These are phyloP conservation scores for Glomus cerebriforme DNA, from an alignment of 192 early-diverging fungal species.

Conservation along the genomic window DNA sequence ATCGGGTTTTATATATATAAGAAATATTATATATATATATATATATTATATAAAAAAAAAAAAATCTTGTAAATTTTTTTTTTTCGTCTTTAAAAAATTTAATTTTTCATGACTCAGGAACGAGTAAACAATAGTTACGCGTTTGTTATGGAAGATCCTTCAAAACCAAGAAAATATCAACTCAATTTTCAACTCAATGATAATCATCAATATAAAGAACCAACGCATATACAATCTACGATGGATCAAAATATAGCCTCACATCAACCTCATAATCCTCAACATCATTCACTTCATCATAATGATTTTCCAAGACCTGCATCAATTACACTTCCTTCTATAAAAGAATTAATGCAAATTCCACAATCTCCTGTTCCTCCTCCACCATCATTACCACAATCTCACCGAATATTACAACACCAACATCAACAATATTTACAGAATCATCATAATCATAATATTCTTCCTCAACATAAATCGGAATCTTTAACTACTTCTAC, in stretches of 20 bases:
- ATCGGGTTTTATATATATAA: not conserved
- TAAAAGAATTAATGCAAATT: conserved; percentile 7
- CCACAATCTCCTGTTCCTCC: not conserved
- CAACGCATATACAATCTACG: not conserved
- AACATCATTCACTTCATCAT: not conserved
- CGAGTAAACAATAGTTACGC: conserved; percentile 4
- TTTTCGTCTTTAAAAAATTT: not conserved
- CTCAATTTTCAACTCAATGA: conserved; percentile 1
- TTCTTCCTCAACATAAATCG: not conserved
- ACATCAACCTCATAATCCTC: not conserved
- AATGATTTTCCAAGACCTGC: not conserved
- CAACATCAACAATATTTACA: conserved; percentile 2
- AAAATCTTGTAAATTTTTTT: not conserved
- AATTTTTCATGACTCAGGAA: conserved; percentile 16
- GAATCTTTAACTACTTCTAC: not conserved
- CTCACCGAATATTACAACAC: not conserved
- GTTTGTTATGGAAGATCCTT: conserved; percentile 22
- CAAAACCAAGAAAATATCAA: conserved; percentile 27
- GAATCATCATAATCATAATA: not conserved
- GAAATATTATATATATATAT: conserved; percentile 3
- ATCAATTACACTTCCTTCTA: not conserved
- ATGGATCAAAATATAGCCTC: not conserved
- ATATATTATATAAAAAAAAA: not conserved
- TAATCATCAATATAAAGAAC: not conserved
- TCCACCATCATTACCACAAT: not conserved